Base-by-base conservation (phyloP, 768 basidiomycete genomes). In the Termitomyces sp. region DNA sequence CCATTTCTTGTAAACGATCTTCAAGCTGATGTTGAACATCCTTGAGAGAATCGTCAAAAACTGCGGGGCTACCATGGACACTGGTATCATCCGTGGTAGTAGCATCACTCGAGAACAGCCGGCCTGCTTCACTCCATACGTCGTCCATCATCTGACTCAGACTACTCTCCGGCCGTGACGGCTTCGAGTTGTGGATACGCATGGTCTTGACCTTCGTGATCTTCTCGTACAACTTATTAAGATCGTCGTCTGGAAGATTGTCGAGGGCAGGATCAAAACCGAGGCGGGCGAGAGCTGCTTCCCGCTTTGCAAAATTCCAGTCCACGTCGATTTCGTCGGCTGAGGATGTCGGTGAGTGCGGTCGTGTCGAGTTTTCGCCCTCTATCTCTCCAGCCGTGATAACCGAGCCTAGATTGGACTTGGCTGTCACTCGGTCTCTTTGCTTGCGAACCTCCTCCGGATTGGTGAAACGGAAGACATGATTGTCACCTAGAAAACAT, bases 391-490 rank as follows among this genome's bases (percentile, higher is more conserved):
- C 78, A 42, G 87, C 88, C 39, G 87, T 81, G 26, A 86, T 69
- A 61, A 83, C 87, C 63, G 84, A 73, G 55, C 85, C 84, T 67
- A 90, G 70, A 69, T 81, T 87, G 22, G 89, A 90, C 68, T 82
- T 87, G 53, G 82, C 80, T 10, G 84, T 87, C 2, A 88, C 89
- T 42, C 91, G 86, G 72, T 95, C 90, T 43, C 94, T 86, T 66
- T 86, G 89, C 68, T 92, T 94, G 62, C 94, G 91, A 60, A 95
- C 94, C 72, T 94, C 93, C 71, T 95, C 93, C 0, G 94, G 94
- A 67, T 96, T 91, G 68, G 92, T 98, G 74, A 97, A 98, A 18
- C 97, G 85, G 73, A 99, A 99, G 56, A 98, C 95, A 75, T 99
- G 97, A 62, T 94, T 88, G 64, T 98, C 95, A 54, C 96, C 92